Evolutionary conservation across 352 stramenopile genomes (phyloP), one percentile per base, ranked within the genome.

Genomic region (Pythium biforme): DNA sequence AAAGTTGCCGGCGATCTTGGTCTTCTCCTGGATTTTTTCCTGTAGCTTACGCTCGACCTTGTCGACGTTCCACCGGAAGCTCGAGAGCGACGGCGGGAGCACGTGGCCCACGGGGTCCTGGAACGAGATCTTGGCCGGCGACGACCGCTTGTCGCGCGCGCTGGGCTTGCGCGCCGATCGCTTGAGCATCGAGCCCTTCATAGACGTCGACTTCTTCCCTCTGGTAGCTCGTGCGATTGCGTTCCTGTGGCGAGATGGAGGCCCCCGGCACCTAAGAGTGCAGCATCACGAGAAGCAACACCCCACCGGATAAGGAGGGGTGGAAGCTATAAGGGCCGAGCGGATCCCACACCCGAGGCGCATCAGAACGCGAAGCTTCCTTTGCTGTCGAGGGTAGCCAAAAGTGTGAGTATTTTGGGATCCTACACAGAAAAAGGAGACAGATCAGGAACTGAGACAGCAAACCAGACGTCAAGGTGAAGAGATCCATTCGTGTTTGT

Each of bases 1-100:
- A 55, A 92, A 94, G 33, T 94, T 94, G 50, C 84, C 84, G 0
- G 80, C 81, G 49, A 94, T 89, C 54, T 89, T 78, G 64, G 82
- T 94, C 64, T 90, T 89, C 71, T 94, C 84, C 55, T 90, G 82
- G 59, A 94, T 92, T 55, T 92, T 94, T 55, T 91, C 83, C 67
- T 91, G 84, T 37, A 94, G 66, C 59, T 92, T 90, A 58, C 80
- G 76, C 65, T 92, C 81, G 39, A 92, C 83, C 49, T 94, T 91
- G 66, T 89, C 75, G 17, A 89, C 79, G 57, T 77, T 80, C 84
- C 84, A 92, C 17, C 81, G 81, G 62, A 91, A 91, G 33, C 79
- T 85, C 41, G 84, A 79, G 27, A 90, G 71, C 62, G 79, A 88
- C 43, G 69, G 25, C 43, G 83, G 83, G 52, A 90, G 66, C 29